Conservation (phyloP, 202 grass and related monocot species). For the Dendrocalamus latiflorus region DNA sequence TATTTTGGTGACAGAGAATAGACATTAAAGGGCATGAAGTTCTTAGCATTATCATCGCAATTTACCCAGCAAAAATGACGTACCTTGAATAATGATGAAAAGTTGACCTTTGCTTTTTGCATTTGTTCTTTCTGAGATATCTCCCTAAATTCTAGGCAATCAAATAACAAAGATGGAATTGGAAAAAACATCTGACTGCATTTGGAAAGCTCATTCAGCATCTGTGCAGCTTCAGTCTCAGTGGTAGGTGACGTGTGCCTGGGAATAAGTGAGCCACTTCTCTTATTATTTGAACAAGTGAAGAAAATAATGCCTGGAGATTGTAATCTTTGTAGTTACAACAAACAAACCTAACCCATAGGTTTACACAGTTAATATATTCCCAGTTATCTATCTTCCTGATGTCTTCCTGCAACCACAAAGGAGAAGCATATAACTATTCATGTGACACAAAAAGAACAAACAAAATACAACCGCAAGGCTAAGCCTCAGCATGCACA, state of each 20-base stretch:
- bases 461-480: not conserved
- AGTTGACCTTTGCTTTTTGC: constrained; percentile 37
- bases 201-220: constrained; percentile 80
- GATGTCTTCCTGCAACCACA: constrained; percentile 77
- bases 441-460: constrained; percentile 12
- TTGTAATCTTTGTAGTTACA: constrained; percentile 72
- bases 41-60: constrained; percentile 1
- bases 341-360: constrained; percentile 76
- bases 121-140: constrained; percentile 33
- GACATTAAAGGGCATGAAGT: not conserved
- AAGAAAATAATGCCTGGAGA: constrained; percentile 46
- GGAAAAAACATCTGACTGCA: constrained; percentile 80
- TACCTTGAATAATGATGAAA: constrained; percentile 81
- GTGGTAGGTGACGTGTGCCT: constrained; percentile 54
- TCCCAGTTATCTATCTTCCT: constrained; percentile 86
- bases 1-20: not conserved
- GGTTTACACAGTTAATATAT: constrained; percentile 68
- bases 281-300: constrained; percentile 59
- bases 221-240: constrained; percentile 71
- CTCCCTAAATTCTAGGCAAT: constrained; percentile 67
- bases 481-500: not conserved
- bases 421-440: constrained; percentile 25
- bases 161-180: constrained; percentile 68
- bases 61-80: not conserved
- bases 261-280: constrained; percentile 64